Base-by-base conservation (phyloP, 2,329 filamentous ascomycete genomes). In the Sclerotinia borealis region DNA sequence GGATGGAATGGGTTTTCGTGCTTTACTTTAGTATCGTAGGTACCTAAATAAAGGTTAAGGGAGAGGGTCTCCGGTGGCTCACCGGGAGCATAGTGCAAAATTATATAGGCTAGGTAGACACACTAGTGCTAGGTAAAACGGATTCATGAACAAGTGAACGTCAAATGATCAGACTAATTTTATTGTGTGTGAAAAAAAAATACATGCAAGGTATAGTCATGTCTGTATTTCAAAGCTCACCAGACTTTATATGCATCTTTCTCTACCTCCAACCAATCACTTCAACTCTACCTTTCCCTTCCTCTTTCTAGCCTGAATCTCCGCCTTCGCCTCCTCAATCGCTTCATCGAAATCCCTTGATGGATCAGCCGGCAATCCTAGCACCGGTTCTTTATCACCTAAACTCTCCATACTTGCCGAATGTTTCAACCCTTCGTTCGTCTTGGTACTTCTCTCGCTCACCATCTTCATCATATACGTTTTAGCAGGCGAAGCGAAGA, bases 181-280 rank as follows among this genome's bases (percentile, higher is more conserved):
- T n/a, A n/a, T n/a, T n/a, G n/a, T n/a, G n/a, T n/a, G n/a, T n/a
- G n/a, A n/a, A n/a, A n/a, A n/a, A n/a, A n/a, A n/a, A n/a, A n/a
- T n/a, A 13, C 13, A 52, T 6, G 3, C 13, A 22, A 22, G 49
- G 49, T 52, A 52, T 52, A 37, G 25, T 52, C n/a, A 19, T 19
- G 13, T 25, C 17, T 4, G 27, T 37, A 52, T 17, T 19, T 7
- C n/a, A 6, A 43, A 50, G 8, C 13, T 98, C 95, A 76, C 90
- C 93, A 64, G 99, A 79, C 75, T 99, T 95, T 41, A 99, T 93
- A 75, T 98, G 95, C 90, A 99, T 96, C 64, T 93, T 82, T 1
- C 95, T 95, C 76, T 98, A 93, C 25, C 99, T 80, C 45, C 93
- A 83, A 1, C 89, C 88, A 25, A 91, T 79, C 41, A 63, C 63